Evolutionary conservation across 1,284 basidiomycete species (phyloP).

Genomic region (Ustilago trichophora): DNA sequence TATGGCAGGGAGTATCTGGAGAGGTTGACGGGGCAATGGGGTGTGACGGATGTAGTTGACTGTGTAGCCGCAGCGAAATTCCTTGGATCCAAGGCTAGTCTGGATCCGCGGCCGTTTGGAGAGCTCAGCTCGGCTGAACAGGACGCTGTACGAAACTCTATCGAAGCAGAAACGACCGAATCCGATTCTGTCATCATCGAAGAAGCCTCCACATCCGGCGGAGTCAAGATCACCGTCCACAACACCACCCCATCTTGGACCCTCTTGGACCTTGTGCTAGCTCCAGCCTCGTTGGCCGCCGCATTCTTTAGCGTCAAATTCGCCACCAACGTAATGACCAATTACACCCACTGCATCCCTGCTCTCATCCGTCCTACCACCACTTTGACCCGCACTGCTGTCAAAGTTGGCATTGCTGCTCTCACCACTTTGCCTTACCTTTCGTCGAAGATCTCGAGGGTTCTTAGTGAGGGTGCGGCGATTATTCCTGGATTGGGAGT

Average conservation of each 20-base stretch:
- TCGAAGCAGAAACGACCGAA: not conserved
- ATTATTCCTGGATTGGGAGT: conserved; percentile 51
- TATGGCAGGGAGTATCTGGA: conserved; percentile 69
- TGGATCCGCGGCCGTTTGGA: conserved; percentile 8
- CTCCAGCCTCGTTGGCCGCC: conserved; percentile 1
- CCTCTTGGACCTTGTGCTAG: conserved; percentile 11
- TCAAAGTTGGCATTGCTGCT: conserved; percentile 1
- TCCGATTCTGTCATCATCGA: conserved; percentile 7
- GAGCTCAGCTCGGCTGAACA: conserved; percentile 13
- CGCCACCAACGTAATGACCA: conserved; percentile 6
- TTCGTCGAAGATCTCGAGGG: conserved; percentile 6
- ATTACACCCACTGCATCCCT: conserved; percentile 20
- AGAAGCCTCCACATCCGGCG: not conserved
- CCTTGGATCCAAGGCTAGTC: conserved; percentile 67
- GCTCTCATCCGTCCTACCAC: conserved; percentile 4
- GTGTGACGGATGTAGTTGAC: conserved; percentile 75
- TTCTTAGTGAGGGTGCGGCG: conserved; percentile 34
- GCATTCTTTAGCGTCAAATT: conserved; percentile 4
- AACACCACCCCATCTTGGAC: conserved; percentile 21
- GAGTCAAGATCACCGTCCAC: conserved; percentile 24
- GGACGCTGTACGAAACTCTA: conserved; percentile 8
- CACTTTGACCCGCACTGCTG: not conserved
- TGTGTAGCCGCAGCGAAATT: conserved; percentile 71
- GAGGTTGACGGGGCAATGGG: conserved; percentile 75
- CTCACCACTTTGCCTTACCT: conserved; percentile 18